Conservation (phyloP, 1,284 basidiomycete species). For the Pholiota adiposa region DNA sequence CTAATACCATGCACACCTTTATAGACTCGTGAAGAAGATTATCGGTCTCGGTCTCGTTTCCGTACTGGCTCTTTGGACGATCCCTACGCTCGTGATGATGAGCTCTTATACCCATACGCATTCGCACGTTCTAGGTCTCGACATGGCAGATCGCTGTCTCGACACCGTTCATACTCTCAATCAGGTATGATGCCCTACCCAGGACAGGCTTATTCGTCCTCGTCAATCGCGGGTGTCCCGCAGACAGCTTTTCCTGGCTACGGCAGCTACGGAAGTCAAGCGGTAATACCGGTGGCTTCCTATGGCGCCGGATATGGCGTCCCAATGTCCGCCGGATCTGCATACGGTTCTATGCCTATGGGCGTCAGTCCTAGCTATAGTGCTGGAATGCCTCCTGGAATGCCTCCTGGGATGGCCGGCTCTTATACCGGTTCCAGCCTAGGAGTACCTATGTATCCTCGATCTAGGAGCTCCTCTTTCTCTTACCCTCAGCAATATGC, state of each 20-base stretch:
- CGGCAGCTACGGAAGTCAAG: slow-evolving; percentile 28
- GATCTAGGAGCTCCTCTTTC: slow-evolving; percentile 38
- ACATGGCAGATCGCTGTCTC: slow-evolving; percentile 28
- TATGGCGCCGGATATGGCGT: slow-evolving; percentile 19
- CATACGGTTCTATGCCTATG: slow-evolving; percentile 23
- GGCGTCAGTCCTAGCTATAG: slow-evolving; percentile 19
- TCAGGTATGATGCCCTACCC: slow-evolving; percentile 27
- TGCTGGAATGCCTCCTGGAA: slow-evolving; percentile 20
- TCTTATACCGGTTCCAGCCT: slow-evolving; percentile 26
- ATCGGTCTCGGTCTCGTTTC: slow-evolving; percentile 39
- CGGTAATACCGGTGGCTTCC: slow-evolving; percentile 24
- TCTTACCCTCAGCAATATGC: slow-evolving; percentile 29
- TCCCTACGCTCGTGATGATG: slow-evolving; percentile 42
- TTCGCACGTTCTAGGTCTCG: slow-evolving; percentile 26
- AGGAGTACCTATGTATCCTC: slow-evolving; percentile 28
- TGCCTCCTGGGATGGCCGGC: slow-evolving; percentile 25
- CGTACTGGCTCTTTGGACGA: slow-evolving; percentile 33
- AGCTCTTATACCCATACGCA: slow-evolving; percentile 31
- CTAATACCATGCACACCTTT: slow-evolving; percentile 2
- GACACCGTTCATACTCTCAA: slow-evolving; percentile 34
- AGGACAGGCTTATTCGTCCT: slow-evolving; percentile 22
- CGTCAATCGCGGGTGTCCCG: slow-evolving; percentile 15
- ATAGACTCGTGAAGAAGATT: slow-evolving; percentile 41
- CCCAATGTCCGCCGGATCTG: slow-evolving; percentile 16
- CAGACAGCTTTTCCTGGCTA: slow-evolving; percentile 30